Base-by-base conservation (phyloP, 441 rosid species). In the Rhodomyrtus psidioides region DNA sequence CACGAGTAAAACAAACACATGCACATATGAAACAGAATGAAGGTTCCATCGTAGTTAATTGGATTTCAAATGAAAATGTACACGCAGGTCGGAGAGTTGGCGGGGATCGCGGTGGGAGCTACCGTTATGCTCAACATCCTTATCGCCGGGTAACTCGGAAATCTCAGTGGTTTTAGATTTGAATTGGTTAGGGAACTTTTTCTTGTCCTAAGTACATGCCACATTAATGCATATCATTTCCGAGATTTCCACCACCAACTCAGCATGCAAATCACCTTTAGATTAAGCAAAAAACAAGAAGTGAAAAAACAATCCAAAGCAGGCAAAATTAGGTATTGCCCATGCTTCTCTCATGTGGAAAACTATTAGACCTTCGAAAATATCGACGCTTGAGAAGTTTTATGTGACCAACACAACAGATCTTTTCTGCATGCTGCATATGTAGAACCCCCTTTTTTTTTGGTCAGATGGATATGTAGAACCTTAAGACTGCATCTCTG, bases 81-180 rank as follows among this genome's bases (percentile, higher is more conserved):
- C 9, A 8, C 12, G 89, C 94, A 96, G 98, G 98, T 95, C 55
- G 98, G 98, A 58, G 98, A 95, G 89, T 86, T 95, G 90, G 98
- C 99, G 4, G 98, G 98, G 92, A 94, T 96, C 8, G 98, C 98
- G 10, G 98, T 95, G 3, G 99, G 99, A 88, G 99, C 98, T 30
- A 95, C 98, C 21, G 98, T 94, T 85, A 95, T 94, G 98, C 96
- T 96, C 88, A 95, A 95, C 89, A 93, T 92, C 82, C 96, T 96
- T 83, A 95, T 96, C 46, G 98, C 98, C 19, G 98, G 99, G 99
- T 94, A 91, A 24, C 30, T 51, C 6, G 1, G 59, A 65, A 84
- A 51, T 84, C 44, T 65, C 57, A 26, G 85, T 74, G 9, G 81
- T 23, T 74, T 42, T 74, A 23, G 14, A 42, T 42, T 4, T 12